Evolutionary conservation across 129 eudicot species (phyloP), one percentile per base, ranked within the genome.

Genomic region (Oenanthe sinensis): DNA sequence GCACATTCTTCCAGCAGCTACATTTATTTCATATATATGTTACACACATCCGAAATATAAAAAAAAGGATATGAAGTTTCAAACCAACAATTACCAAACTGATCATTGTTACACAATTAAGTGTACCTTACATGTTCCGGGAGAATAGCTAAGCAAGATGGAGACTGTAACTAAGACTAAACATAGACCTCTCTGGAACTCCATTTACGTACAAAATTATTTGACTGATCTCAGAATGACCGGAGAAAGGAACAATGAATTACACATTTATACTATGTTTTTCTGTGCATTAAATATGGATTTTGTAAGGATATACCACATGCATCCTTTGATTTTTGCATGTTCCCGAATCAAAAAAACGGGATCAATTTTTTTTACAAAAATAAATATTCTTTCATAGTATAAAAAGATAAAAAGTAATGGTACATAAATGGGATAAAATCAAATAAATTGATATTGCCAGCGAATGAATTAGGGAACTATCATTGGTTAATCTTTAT

Each of bases 1-100:
- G 91, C 54, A 71, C 97, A 91, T 62, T 82, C 83, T 48, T 89
- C 97, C 11, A 50, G 79, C 45, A 91, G 75, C 96, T 91, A 54
- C 85, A 80, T 6, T n/a, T 22, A 55, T 47, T 28, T 30, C 40
- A 28, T 65, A 33, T 33, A 33, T 33, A 33, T 33, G 36, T 33
- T 33, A 4, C 9, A 45, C 16, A 43, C 11, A 75, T 40, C 24
- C 42, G 24, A 69, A 55, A 46, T 68, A 19, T 33, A 30, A 46
- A 10, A 30, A 46, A 10, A 63, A 24, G 13, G 28, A 0, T 26
- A 33, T 15, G 15, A 69, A 33, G 16, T 30, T 14, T 20, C 42
- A 16, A 6, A 39, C 44, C 11, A 70, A 54, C n/a, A 52, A 20
- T 22, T 22, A 70, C 16, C 14, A 70, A 37, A 13, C 1, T 33